These are phyloP conservation scores for Bipolaris victoriae DNA, from an alignment of 2,329 filamentous ascomycete genomes.

Conservation along the genomic window DNA sequence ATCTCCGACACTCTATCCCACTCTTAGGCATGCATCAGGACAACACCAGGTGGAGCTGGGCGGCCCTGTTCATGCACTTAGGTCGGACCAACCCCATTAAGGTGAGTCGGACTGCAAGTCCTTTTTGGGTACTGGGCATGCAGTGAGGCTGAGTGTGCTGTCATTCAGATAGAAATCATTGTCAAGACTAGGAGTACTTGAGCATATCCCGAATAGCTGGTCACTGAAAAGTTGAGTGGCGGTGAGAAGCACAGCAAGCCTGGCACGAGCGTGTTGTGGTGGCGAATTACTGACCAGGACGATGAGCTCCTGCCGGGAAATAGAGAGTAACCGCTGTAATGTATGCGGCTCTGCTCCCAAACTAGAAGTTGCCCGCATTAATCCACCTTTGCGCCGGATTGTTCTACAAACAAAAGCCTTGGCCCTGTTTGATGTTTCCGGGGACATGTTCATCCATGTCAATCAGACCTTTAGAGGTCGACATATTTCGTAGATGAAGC, in stretches of 20 bases:
- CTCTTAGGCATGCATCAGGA: too few relatives aligned
- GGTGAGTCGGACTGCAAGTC: too few relatives aligned
- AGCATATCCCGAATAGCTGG: background rate
- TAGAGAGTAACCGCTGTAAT: background rate
- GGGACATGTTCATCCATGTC: background rate
- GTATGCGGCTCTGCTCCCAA: background rate
- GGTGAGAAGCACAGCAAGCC: background rate
- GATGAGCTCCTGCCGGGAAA: background rate
- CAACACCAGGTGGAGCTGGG: too few relatives aligned
- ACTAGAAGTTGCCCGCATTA: too few relatives aligned
- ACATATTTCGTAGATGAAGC: background rate
- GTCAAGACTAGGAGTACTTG: background rate
- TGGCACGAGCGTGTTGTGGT: background rate
- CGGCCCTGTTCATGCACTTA: too few relatives aligned
- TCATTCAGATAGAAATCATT: background rate
- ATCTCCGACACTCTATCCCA: too few relatives aligned
- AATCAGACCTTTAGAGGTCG: background rate
- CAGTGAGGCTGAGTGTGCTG: background rate
- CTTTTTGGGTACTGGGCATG: too few relatives aligned
- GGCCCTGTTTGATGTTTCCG: background rate
- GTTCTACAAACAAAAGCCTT: too few relatives aligned
- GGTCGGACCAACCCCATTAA: too few relatives aligned
- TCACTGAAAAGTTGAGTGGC: background rate
- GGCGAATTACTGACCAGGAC: background rate
- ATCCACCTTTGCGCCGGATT: too few relatives aligned